phyloP scores from a whole-genome alignment of 306 rosid species.

The Senna tora region DNA sequence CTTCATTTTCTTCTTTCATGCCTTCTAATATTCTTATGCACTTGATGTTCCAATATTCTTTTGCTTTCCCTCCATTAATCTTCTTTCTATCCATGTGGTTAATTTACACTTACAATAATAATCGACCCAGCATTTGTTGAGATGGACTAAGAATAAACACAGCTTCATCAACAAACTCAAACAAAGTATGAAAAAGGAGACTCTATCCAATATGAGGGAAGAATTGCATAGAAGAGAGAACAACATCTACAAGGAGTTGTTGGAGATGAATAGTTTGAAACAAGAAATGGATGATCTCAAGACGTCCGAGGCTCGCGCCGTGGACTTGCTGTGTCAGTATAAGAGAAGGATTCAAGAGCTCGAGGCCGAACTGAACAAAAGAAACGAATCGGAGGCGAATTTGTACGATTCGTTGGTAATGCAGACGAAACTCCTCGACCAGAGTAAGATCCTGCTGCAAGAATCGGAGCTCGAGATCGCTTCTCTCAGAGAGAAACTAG shows the following conservation, averaged over 20 bases:
- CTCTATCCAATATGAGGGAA: not conserved
- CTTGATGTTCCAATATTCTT: too few relatives aligned
- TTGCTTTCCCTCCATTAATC: too few relatives aligned
- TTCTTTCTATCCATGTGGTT: too few relatives aligned
- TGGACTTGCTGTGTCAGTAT: conserved; percentile 29
- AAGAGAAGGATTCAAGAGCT: conserved; percentile 37
- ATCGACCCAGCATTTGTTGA: too few relatives aligned
- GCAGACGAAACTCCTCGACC: conserved; percentile 51
- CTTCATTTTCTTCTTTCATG: too few relatives aligned
- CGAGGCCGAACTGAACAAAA: conserved; percentile 38
- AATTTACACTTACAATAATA: too few relatives aligned
- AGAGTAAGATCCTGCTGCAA: conserved; percentile 44
- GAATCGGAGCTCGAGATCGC: conserved; percentile 48
- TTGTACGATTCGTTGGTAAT: conserved; percentile 40
- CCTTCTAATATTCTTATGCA: too few relatives aligned
- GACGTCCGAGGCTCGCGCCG: conserved; percentile 37
- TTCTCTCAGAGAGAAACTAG: conserved; percentile 38
- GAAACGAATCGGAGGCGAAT: conserved; percentile 45
- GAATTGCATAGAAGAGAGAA: not conserved
- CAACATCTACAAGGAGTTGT: not conserved
- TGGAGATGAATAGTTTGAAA: not conserved
- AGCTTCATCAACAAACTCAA: too few relatives aligned
- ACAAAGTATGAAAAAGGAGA: too few relatives aligned
- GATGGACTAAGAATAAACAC: too few relatives aligned
- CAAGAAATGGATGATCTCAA: conserved; percentile 17